phyloP scores from a whole-genome alignment of 2,329 filamentous ascomycete species.

The Colletotrichum truncatum region DNA sequence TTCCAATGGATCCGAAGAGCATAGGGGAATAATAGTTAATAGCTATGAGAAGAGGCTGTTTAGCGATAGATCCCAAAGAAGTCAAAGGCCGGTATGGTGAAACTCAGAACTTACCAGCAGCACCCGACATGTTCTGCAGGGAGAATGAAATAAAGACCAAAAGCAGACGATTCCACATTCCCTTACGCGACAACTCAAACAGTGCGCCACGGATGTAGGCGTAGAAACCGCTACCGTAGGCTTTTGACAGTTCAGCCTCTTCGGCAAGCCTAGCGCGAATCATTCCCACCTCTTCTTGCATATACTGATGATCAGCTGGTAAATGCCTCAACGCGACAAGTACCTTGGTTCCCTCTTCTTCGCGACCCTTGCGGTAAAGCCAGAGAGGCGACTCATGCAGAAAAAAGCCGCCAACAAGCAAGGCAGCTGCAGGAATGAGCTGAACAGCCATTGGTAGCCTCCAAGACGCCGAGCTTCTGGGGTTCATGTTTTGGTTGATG shows the following conservation, averaged over 20 bases:
- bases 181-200: conserved; percentile 45
- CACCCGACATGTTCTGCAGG: conserved; percentile 51
- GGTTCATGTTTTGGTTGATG: conserved; percentile 49
- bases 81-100: neutral
- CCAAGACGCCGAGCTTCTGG: conserved; percentile 48
- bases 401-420: conserved; percentile 55
- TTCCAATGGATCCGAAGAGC: conserved; percentile 53
- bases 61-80: neutral
- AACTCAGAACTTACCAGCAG: conserved; percentile 38
- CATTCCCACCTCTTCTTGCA: conserved; percentile 59
- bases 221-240: conserved; percentile 42
- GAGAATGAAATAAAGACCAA: conserved; percentile 49
- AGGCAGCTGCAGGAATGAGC: conserved; percentile 51
- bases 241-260: conserved; percentile 41
- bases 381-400: conserved; percentile 37
- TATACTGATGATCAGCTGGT: conserved; percentile 47
- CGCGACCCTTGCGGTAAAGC: conserved; percentile 33
- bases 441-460: conserved; percentile 59
- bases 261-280: conserved; percentile 48
- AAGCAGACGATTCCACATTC: conserved; percentile 50
- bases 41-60: conserved; percentile 35
- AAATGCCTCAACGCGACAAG: conserved; percentile 55
- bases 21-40: conserved; percentile 55
- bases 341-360: conserved; percentile 40
- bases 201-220: conserved; percentile 46